Base-by-base conservation (phyloP, 2,329 filamentous ascomycete genomes). In the Zymoseptoria passerinii region DNA sequence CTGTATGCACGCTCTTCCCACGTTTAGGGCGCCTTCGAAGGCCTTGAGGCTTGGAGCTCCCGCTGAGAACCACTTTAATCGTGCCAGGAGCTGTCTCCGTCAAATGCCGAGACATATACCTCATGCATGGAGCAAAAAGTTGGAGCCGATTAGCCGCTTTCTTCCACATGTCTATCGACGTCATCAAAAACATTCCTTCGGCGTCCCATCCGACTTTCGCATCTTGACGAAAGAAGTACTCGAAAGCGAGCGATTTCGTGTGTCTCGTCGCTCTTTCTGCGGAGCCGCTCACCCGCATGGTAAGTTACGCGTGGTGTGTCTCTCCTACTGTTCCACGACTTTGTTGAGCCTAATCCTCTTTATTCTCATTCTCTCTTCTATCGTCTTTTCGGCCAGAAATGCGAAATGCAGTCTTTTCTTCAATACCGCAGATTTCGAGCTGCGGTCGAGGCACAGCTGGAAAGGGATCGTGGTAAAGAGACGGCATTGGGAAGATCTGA, bases 401-500 rank as follows among this genome's bases (percentile, higher is more conserved):
- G 18, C 56, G 57, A 35, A 1, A 64, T 64, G 66, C 66, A 66
- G 51, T 65, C 63, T 20, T 18, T 61, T 20, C 48, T 69, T 18
- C 68, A 70, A 29, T 67, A 67, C 54, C 58, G 61, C 19, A 61
- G 66, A 40, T 69, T 68, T 57, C 58, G 61, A 48, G 53, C 57
- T 1, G 60, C 65, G 10, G 61, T 67, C 6, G 50, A 65, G 48
- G 61, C 59, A n/a, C 68, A 70, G 48, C 28, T 68, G 9, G 62
- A 66, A 23, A 57, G 65, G 53, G 67, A 68, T 48, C 57, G 58
- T n/a, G 62, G 48, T 9, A 64, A 62, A 50, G 58, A 58, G 35
- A 53, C 63, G 18, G 53, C 55, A 10, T 19, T 48, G 4, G 35
- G 48, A 48, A 49, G n/a, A 40, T 51, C 50, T 20, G 23, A 23